Base-by-base conservation (phyloP, 805 yeast genomes). In the Yamadazyma nakazawae region DNA sequence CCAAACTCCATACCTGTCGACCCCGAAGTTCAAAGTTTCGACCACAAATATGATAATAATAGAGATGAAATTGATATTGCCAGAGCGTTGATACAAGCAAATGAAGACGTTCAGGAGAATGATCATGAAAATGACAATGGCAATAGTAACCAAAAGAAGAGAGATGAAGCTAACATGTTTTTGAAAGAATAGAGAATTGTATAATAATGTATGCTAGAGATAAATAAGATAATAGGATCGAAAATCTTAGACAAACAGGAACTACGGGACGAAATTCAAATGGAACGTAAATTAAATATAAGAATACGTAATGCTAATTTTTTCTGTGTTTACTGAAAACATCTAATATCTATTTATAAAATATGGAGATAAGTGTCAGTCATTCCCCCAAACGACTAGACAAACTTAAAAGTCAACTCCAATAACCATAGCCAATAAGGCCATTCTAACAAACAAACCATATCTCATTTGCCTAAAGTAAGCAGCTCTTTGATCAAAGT, bases 401-500 rank as follows among this genome's bases (percentile, higher is more conserved):
- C 12, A 11, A 41, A 13, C 37, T 41, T 47, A 87, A 54, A 85
- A 81, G 65, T 89, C 97, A 60, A 88, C 90, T 63, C 98, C 98
- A 70, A 94, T 84, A 54, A 95, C 99, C 96, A 94, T 86, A 46
- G 98, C 96, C 64, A 94, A 79, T 59, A 94, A 76, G 10, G 99
- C 99, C 99, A 94, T 94, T 79, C 99, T 90, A 40, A 95, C 96
- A 64, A 85, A 94, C 67, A 94, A 78, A 52, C 99, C 99, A 66
- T 94, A 92, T 70, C 96, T 86, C 99, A 94, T 94, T 78, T 94
- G 98, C 81, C 99, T 87, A 80, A 94, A 94, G 76, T 94, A 94
- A 49, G 99, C 98, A 55, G 99, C 98, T 70, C 99, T 87, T 70
- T 92, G 97, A 72, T 94, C 99, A 64, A 92, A 94, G 68, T 94